Conservation (phyloP, 257 asterid genomes). For the Solanum raphanifolium region DNA sequence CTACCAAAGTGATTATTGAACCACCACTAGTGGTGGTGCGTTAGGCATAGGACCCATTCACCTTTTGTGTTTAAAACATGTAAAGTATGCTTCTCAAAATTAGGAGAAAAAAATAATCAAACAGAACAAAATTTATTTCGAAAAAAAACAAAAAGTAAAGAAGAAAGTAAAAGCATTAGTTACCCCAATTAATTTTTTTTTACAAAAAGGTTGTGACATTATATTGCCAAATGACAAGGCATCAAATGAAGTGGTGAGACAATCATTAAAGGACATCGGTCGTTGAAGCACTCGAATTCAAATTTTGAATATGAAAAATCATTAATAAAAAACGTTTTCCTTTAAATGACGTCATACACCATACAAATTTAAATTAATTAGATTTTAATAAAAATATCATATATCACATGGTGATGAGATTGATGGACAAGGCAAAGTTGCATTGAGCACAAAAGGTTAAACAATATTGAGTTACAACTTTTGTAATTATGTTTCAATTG, state of each 20-base stretch:
- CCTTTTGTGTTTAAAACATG: not conserved
- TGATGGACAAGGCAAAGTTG: not conserved
- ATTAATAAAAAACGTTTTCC: not conserved
- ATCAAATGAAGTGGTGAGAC: not conserved
- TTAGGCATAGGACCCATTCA: not conserved
- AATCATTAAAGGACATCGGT: too few species aligned
- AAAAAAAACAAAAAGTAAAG: too few species aligned
- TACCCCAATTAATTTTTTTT: not conserved
- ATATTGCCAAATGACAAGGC: not conserved
- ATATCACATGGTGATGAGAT: not conserved
- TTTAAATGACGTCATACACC: too few species aligned
- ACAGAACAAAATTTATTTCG: too few species aligned
- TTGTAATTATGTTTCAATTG: not conserved
- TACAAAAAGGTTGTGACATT: not conserved
- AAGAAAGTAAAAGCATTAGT: not conserved
- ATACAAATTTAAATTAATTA: too few species aligned
- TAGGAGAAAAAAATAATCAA: not conserved
- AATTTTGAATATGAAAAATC: too few species aligned
- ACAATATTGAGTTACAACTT: too few species aligned
- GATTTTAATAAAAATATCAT: too few species aligned
- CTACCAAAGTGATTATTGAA: not conserved
- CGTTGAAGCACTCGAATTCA: rapidly evolving
- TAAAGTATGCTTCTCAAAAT: not conserved
- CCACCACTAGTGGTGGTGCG: not conserved
- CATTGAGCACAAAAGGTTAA: not conserved